Conservation (phyloP, 139 green algal genomes). For the Micractinium sp. region DNA sequence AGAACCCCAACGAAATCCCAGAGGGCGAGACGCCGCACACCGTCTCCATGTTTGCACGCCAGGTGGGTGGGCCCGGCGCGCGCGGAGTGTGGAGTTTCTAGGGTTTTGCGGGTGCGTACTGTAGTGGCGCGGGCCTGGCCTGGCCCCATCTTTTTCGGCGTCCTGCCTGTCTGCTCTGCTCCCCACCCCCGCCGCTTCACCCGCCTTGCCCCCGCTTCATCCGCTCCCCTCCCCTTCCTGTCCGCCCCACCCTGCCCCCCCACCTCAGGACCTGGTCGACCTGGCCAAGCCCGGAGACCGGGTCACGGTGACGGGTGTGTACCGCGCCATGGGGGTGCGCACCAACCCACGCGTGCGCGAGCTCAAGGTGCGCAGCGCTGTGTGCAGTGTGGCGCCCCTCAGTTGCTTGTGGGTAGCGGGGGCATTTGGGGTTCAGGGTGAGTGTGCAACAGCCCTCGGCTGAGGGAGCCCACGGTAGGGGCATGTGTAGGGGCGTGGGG, state of each 20-base stretch:
- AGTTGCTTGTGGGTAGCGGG: no score
- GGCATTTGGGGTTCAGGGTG: no score
- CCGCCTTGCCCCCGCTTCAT: no score
- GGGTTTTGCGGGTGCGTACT: no score
- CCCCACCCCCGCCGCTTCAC: not conserved
- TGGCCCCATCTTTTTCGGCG: no score
- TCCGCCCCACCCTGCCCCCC: not conserved
- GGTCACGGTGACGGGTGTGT: constrained; percentile 84
- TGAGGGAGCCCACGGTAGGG: no score
- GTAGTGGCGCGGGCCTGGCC: no score
- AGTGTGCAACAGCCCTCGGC: no score
- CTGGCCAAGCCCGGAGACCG: constrained; percentile 85
- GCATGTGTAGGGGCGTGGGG: no score
- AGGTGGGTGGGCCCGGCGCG: constrained; percentile 22
- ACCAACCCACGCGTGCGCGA: constrained; percentile 88
- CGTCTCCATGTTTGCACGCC: constrained; percentile 81
- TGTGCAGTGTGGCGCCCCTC: no score
- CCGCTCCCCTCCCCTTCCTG: not conserved
- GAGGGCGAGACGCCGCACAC: constrained; percentile 98
- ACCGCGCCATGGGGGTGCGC: constrained; percentile 79
- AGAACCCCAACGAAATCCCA: constrained; percentile 95
- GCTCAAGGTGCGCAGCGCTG: constrained; percentile 39
- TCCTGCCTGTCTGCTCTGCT: not conserved
- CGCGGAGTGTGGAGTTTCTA: no score
- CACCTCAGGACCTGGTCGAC: constrained; percentile 86